Evolutionary conservation across 2,329 filamentous ascomycete genomes (phyloP), one percentile per base, ranked within the genome.

Genomic region (Phaeosphaeria sp.): DNA sequence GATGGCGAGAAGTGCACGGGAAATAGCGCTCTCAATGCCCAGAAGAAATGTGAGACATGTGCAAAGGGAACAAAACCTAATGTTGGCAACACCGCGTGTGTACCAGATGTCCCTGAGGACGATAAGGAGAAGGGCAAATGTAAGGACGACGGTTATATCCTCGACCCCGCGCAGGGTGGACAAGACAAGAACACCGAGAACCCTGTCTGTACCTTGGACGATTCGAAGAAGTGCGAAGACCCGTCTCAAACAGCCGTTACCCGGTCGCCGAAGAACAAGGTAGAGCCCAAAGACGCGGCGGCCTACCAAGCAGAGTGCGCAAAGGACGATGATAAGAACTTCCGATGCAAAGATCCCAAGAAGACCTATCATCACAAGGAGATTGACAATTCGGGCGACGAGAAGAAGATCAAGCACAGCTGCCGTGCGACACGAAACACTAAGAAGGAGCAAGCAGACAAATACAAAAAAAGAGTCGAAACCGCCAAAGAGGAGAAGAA

Each of bases 161-260:
- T 58, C 2, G 47, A 58, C 30, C 51, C 56, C 7, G 56, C 52
- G 15, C 33, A 58, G 25, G 56, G 56, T 21, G 51, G 52, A 17
- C 56, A 58, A 18, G 25, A 58, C 39, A 18, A 55, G 22, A 20
- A 46, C 15, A 58, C 51, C 6, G 17, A 46, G 33, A 55, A 55
- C 7, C 56, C 56, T 9, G 23, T 55, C 10, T 58, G 56, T 27
- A 51, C n/a, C 1, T 17, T 13, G 11, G 56, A 58, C 39, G 52
- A 51, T 21, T 11, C 30, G 22, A 41, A 50, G 18, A 36, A 55
- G 52, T 58, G 51, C 39, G 18, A 39, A 17, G 39, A 21, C 17
- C n/a, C n/a, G 3, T 36, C 30, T 36, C 30, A 46, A 27, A 22
- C 15, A 22, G 23, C 43, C 33, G 50, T 13, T 22, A 46, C 46